These are phyloP conservation scores for Colletotrichum sojae DNA, from an alignment of 2,329 filamentous ascomycete genomes.

Conservation along the genomic window DNA sequence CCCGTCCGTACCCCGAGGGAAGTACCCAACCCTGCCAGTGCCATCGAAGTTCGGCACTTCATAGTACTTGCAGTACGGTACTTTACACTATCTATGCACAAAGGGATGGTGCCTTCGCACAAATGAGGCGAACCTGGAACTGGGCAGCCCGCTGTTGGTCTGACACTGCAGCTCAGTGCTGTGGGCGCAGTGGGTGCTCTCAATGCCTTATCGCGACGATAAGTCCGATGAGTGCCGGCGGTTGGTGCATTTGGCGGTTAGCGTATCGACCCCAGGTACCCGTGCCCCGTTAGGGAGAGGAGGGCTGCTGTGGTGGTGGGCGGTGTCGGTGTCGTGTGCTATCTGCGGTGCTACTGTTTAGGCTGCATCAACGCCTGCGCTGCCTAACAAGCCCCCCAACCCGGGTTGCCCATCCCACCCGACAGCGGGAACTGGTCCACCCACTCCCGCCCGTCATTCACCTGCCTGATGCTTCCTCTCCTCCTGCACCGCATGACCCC, in stretches of 20 bases:
- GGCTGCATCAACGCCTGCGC: constrained; percentile 34
- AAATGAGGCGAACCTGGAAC: constrained; percentile 32
- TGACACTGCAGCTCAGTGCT: background rate
- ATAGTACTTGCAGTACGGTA: background rate
- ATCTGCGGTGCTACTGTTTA: constrained; percentile 20
- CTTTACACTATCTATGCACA: background rate
- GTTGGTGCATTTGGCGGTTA: constrained; percentile 31
- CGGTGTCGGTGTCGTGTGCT: constrained; percentile 36
- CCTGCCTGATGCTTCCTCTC: constrained; percentile 32
- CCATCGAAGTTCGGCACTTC: no score
- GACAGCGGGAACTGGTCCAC: constrained; percentile 22
- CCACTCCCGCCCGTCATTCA: constrained; percentile 12
- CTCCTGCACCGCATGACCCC: constrained; percentile 38
- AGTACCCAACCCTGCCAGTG: background rate
- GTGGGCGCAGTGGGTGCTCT: constrained; percentile 24
- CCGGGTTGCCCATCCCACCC: constrained; percentile 8
- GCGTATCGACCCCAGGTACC: constrained; percentile 30
- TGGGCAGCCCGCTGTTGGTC: constrained; percentile 14
- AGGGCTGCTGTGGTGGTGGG: constrained; percentile 6
- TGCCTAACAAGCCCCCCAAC: constrained; percentile 31
- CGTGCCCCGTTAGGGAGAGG: background rate
- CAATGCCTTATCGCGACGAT: constrained; percentile 29
- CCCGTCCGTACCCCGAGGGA: background rate
- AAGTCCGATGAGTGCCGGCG: constrained; percentile 34
- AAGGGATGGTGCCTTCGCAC: background rate